A percentile compares a stretch with the other conserved stretches of the same genome.
These are phyloP conservation scores for Catharanthus roseus DNA, from an alignment of 257 asterid species.

Conservation along the genomic window DNA sequence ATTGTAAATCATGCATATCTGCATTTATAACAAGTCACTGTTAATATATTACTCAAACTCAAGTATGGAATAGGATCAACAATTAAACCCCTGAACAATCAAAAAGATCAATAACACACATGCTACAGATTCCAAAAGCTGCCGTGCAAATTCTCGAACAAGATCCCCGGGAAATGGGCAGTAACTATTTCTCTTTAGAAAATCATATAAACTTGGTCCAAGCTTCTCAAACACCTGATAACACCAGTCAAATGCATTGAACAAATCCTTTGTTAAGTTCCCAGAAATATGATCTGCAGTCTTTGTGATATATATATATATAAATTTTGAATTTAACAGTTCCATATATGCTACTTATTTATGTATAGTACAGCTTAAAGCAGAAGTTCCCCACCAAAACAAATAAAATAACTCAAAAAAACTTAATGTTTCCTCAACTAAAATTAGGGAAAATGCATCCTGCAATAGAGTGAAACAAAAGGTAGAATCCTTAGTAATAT, in stretches of 20 bases:
- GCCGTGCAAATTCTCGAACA: constrained; percentile 91
- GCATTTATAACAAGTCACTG: constrained; percentile 24
- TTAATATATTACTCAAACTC: constrained; percentile 12
- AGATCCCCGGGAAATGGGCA: constrained; percentile 93
- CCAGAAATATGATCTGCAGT: constrained; percentile 23
- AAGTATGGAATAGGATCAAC: constrained; percentile 23
- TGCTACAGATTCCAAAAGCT: constrained; percentile 98
- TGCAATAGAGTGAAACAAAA: not conserved
- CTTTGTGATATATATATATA: constrained; percentile 21
- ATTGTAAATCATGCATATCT: constrained; percentile 88
- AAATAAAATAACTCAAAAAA: not conserved
- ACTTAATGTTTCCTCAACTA: not conserved
- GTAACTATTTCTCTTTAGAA: constrained; percentile 91
- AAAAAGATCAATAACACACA: constrained; percentile 72
- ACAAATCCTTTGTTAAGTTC: constrained; percentile 43
- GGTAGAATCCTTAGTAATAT: not conserved
- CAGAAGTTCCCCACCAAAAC: not conserved
- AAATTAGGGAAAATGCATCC: not conserved
- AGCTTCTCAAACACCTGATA: constrained; percentile 99
- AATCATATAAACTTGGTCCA: constrained; percentile 97
- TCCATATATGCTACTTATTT: not conserved
- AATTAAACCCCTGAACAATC: constrained; percentile 60
- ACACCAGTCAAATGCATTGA: constrained; percentile 68
- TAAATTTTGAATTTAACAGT: constrained; percentile 9
- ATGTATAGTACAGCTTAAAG: not conserved